These are phyloP conservation scores for Oldenlandia corymbosa DNA, from an alignment of 257 asterid genomes.

Conservation along the genomic window DNA sequence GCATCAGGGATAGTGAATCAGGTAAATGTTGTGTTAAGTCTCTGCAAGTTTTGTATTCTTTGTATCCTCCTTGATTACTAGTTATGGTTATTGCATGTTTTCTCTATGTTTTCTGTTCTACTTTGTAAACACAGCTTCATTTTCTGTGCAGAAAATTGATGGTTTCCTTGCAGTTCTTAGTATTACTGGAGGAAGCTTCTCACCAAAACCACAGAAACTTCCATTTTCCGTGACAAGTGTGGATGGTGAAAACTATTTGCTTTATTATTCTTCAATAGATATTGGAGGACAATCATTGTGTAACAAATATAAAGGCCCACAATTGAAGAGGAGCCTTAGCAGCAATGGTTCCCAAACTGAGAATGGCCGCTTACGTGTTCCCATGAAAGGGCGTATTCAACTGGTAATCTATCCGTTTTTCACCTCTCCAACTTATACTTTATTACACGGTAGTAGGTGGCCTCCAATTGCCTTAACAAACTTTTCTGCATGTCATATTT, in stretches of 20 bases:
- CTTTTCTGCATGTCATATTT: not conserved
- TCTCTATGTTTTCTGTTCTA: not conserved
- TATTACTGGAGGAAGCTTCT: slow-evolving; percentile 77
- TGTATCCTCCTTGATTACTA: not conserved
- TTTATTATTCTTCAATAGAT: slow-evolving; percentile 82
- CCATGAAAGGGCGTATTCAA: slow-evolving; percentile 84
- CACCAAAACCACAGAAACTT: slow-evolving; percentile 83
- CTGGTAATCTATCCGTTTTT: slow-evolving; percentile 45
- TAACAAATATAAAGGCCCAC: slow-evolving; percentile 43
- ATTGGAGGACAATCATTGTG: slow-evolving; percentile 43
- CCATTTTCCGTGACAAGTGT: slow-evolving; percentile 84
- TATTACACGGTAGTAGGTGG: not conserved
- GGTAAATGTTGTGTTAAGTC: slow-evolving; percentile 26
- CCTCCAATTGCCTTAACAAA: not conserved
- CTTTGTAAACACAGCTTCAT: not conserved
- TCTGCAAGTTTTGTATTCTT: not conserved
- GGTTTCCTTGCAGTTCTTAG: slow-evolving; percentile 87
- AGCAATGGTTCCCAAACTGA: slow-evolving; percentile 51
- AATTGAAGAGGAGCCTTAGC: slow-evolving; percentile 63
- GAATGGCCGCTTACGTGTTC: slow-evolving; percentile 61
- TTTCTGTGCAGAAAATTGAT: slow-evolving; percentile 63
- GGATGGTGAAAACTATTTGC: slow-evolving; percentile 68
- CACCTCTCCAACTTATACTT: not conserved
- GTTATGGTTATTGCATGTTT: not conserved
- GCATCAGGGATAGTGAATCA: slow-evolving; percentile 69